Percentiles rank a stretch among this genome's conserved stretches.
These are phyloP conservation scores for Symbiodinium pilosum DNA, from an alignment of 73 alveolate species.

Conservation along the genomic window DNA sequence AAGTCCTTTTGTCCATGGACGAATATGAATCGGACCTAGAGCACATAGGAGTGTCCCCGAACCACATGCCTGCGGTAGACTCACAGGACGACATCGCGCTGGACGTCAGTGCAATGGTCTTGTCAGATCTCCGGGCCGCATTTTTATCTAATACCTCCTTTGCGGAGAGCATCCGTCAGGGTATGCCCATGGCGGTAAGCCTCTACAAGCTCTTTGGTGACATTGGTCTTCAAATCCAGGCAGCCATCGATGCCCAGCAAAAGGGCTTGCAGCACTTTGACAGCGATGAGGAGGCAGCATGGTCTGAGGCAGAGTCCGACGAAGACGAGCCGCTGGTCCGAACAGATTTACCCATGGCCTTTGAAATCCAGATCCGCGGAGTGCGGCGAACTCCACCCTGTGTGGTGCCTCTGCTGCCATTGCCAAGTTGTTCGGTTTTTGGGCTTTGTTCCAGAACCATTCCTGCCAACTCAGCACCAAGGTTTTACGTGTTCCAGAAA, in stretches of 20 bases:
- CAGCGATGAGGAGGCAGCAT: conserved; percentile 13
- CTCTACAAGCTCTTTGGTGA: neutral
- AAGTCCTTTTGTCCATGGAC: conserved; percentile 16
- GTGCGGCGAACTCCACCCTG: conserved; percentile 14
- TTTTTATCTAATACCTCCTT: conserved; percentile 30
- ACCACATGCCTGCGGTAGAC: neutral
- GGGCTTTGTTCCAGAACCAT: no score
- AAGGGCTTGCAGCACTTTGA: conserved; percentile 2
- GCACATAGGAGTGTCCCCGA: conserved; percentile 46
- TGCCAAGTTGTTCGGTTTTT: no score
- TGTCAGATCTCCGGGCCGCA: conserved; percentile 50
- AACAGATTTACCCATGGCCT: conserved; percentile 36
- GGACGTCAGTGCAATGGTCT: conserved; percentile 29
- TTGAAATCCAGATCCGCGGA: conserved; percentile 60
- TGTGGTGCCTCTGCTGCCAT: neutral
- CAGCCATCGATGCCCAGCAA: neutral
- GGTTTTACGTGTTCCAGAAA: conserved; percentile 52
- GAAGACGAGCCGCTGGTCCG: conserved; percentile 34
- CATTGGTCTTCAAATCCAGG: neutral
- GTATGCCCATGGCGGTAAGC: neutral
- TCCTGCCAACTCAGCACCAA: neutral
- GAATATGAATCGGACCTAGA: conserved; percentile 68
- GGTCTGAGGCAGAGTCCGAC: conserved; percentile 20
- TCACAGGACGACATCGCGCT: conserved; percentile 4
- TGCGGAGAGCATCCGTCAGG: neutral